Conservation (phyloP, 1,284 basidiomycete species). For the Trichosporon inkin region DNA sequence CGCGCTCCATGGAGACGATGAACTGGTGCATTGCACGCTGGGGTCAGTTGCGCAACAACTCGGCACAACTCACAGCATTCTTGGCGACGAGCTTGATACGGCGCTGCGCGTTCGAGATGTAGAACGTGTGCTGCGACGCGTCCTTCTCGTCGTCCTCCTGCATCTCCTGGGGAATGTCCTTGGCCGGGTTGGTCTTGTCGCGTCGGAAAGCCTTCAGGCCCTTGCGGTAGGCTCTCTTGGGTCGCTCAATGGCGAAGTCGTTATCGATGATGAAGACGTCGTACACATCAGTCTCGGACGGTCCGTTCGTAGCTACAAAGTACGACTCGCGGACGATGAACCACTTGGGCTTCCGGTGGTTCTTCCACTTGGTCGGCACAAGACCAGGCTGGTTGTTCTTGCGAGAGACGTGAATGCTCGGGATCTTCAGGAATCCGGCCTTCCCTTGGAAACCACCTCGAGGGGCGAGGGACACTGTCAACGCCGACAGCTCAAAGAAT, state of each 20-base stretch:
- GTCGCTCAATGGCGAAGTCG: slow-evolving; percentile 75
- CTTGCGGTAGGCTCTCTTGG: slow-evolving; percentile 47
- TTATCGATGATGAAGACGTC: slow-evolving; percentile 92
- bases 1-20: slow-evolving; percentile 85
- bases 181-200: neutral
- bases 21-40: slow-evolving; percentile 96
- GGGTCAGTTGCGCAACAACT: neutral
- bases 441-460: slow-evolving; percentile 76
- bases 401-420: slow-evolving; percentile 51
- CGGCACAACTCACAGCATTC: slow-evolving; percentile 62
- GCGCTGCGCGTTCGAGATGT: slow-evolving; percentile 85
- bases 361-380: slow-evolving; percentile 57
- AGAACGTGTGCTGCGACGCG: slow-evolving; percentile 77
- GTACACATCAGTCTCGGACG: slow-evolving; percentile 75
- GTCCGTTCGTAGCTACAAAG: slow-evolving; percentile 79
- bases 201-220: slow-evolving; percentile 26
- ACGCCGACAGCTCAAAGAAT: slow-evolving; percentile 91
- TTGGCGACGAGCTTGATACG: slow-evolving; percentile 81
- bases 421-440: slow-evolving; percentile 70
- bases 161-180: slow-evolving; percentile 13
- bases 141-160: slow-evolving; percentile 36
- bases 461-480: slow-evolving; percentile 78
- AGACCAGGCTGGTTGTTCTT: slow-evolving; percentile 52
- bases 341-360: slow-evolving; percentile 75
- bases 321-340: slow-evolving; percentile 92